Evolutionary conservation across 2,329 filamentous ascomycete genomes (phyloP).

Genomic region (Ilyonectria mors-panacis): DNA sequence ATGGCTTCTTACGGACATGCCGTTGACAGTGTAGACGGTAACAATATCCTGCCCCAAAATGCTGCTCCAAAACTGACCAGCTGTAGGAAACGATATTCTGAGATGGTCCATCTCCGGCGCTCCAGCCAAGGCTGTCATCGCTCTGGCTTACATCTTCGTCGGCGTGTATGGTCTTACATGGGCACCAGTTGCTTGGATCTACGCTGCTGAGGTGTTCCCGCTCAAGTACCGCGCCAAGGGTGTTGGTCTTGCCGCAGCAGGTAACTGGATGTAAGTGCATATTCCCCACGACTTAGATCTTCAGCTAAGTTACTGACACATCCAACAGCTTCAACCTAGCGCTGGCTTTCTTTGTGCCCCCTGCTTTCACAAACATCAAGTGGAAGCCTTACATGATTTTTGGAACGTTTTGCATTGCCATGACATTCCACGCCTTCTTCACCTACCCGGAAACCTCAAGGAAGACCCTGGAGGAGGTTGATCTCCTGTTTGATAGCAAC

Average conservation of each 20-base stretch:
- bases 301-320: neutral
- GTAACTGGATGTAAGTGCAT: constrained; percentile 56
- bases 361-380: constrained; percentile 57
- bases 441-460: constrained; percentile 69
- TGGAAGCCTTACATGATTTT: constrained; percentile 67
- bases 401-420: constrained; percentile 59
- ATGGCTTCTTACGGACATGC: constrained; percentile 65
- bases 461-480: constrained; percentile 46
- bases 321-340: constrained; percentile 56
- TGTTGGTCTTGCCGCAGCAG: constrained; percentile 65
- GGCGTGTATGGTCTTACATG: constrained; percentile 57
- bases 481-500: constrained; percentile 40
- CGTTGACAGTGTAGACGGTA: constrained; percentile 58
- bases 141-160: constrained; percentile 64
- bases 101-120: constrained; percentile 61
- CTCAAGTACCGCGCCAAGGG: constrained; percentile 66
- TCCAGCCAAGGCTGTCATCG: constrained; percentile 65
- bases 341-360: constrained; percentile 57
- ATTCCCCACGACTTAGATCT: neutral
- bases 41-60: neutral
- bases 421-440: constrained; percentile 63
- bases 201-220: constrained; percentile 71
- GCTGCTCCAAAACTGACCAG: neutral
- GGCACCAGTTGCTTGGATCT: constrained; percentile 68
- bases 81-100: constrained; percentile 60